phyloP scores from a whole-genome alignment of 2,329 filamentous ascomycete species.

The Alternaria sp. region DNA sequence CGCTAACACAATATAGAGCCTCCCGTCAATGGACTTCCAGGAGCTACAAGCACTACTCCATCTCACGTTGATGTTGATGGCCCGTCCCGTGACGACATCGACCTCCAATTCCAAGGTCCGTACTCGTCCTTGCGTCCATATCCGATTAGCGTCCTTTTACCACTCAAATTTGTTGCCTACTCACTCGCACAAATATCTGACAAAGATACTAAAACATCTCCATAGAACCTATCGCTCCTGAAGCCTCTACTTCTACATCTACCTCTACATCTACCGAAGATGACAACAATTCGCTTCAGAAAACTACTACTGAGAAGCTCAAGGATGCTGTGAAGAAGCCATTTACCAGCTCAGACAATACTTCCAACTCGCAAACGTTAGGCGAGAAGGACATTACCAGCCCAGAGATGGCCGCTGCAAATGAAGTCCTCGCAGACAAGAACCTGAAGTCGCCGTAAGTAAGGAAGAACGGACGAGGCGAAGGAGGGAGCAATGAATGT shows the following conservation, averaged over 20 bases:
- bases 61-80: neutral
- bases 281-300: neutral
- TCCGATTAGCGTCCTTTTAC: neutral
- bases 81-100: neutral
- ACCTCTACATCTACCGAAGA: neutral
- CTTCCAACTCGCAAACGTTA: constrained; percentile 2
- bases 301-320: constrained; percentile 14
- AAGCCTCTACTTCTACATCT: neutral
- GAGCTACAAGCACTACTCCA: constrained; percentile 2
- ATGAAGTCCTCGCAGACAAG: constrained; percentile 16
- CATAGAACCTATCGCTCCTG: constrained; percentile 11
- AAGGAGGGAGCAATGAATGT: neutral
- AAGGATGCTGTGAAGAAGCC: constrained; percentile 21
- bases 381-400: constrained; percentile 7
- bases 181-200: neutral
- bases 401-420: constrained; percentile 17
- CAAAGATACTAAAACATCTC: neutral
- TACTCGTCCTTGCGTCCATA: neutral
- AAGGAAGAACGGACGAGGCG: neutral
- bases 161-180: neutral
- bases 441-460: constrained; percentile 11
- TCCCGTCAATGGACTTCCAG: constrained; percentile 7
- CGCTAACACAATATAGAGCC: constrained; percentile 10
- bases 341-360: neutral
- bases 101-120: constrained; percentile 17